These are phyloP conservation scores for Epichloe elymi DNA, from an alignment of 2,329 filamentous ascomycete genomes.

Conservation along the genomic window DNA sequence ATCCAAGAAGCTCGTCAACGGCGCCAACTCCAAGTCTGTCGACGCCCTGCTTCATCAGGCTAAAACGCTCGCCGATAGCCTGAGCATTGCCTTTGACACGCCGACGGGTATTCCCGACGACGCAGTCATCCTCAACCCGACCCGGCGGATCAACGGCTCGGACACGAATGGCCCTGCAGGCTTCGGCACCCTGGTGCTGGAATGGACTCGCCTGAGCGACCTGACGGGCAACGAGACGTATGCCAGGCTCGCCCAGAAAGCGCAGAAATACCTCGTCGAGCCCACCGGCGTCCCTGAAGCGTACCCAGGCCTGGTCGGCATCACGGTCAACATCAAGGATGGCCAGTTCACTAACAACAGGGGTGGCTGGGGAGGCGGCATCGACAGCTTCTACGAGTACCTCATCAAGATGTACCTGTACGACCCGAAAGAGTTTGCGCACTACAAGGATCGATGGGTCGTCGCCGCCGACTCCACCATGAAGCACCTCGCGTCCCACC, in stretches of 20 bases:
- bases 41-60: constrained; percentile 53
- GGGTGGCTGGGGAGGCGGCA: constrained; percentile 66
- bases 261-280: constrained; percentile 56
- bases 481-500: constrained; percentile 54
- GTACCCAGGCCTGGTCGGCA: constrained; percentile 65
- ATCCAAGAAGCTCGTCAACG: constrained; percentile 33
- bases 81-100: constrained; percentile 69
- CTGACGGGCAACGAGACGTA: constrained; percentile 57
- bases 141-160: constrained; percentile 32
- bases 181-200: constrained; percentile 64
- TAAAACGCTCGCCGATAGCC: constrained; percentile 51
- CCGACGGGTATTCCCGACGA: constrained; percentile 63
- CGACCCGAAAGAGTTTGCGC: constrained; percentile 47
- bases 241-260: constrained; percentile 50
- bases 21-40: constrained; percentile 27
- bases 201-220: constrained; percentile 73
- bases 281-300: constrained; percentile 49
- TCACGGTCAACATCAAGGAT: constrained; percentile 46
- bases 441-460: constrained; percentile 64
- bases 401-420: constrained; percentile 87
- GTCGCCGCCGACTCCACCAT: constrained; percentile 65
- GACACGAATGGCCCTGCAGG: constrained; percentile 60
- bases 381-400: constrained; percentile 79
- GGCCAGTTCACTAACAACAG: constrained; percentile 52
- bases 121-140: constrained; percentile 44